Conservation (phyloP, 192 early-diverging fungal species). For the Coemansia sp. region DNA sequence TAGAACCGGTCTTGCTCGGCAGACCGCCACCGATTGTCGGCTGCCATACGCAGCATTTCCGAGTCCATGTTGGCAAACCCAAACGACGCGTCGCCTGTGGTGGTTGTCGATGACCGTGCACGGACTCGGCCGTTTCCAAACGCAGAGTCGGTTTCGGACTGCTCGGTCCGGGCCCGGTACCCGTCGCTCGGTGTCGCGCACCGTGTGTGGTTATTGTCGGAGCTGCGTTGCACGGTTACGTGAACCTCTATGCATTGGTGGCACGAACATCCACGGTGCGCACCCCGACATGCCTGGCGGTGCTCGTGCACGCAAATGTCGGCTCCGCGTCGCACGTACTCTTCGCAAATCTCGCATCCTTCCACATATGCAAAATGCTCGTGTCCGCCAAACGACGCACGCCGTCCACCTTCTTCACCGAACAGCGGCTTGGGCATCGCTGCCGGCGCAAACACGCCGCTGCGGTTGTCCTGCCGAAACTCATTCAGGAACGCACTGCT, state of each 20-base stretch:
- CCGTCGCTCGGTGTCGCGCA: constrained; percentile 12
- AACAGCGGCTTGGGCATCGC: constrained; percentile 47
- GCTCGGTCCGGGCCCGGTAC: constrained; percentile 30
- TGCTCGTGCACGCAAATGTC: constrained; percentile 46
- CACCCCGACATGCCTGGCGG: constrained; percentile 29
- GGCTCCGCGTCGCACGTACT: constrained; percentile 27
- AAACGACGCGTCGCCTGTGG: constrained; percentile 40
- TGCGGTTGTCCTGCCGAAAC: constrained; percentile 31
- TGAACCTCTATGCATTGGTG: constrained; percentile 18
- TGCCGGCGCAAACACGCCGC: constrained; percentile 37
- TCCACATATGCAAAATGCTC: constrained; percentile 42
- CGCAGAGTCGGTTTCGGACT: constrained; percentile 33
- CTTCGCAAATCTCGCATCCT: constrained; percentile 47
- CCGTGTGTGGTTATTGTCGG: background rate
- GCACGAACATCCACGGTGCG: constrained; percentile 32
- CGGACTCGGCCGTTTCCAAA: constrained; percentile 44
- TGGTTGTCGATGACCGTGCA: constrained; percentile 40
- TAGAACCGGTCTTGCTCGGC: constrained; percentile 26
- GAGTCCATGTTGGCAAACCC: constrained; percentile 48
- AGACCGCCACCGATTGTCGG: constrained; percentile 40
- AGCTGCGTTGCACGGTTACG: constrained; percentile 4
- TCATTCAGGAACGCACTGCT: constrained; percentile 25
- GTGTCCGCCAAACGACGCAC: constrained; percentile 18
- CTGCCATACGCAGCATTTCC: constrained; percentile 42
- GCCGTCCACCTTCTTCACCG: constrained; percentile 12